A percentile compares a stretch with the other conserved stretches of the same genome.
These are phyloP conservation scores for Yamadazyma takamatsuzukensis DNA, from an alignment of 805 yeast species.

Conservation along the genomic window DNA sequence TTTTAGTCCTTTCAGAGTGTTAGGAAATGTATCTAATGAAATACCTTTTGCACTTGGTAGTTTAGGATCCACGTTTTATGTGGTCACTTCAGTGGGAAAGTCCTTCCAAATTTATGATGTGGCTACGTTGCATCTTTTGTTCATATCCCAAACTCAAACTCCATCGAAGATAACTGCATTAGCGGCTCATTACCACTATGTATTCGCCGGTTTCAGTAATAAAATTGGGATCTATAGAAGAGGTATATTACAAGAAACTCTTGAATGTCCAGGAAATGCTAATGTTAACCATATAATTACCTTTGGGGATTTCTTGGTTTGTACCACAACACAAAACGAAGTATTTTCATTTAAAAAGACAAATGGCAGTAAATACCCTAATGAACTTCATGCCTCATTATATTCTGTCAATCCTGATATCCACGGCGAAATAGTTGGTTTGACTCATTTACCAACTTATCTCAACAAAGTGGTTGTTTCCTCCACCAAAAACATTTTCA, in stretches of 20 bases:
- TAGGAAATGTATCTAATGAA: slow-evolving; percentile 87
- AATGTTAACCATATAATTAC: slow-evolving; percentile 49
- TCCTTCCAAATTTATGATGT: slow-evolving; percentile 93
- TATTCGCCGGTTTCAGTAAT: slow-evolving; percentile 71
- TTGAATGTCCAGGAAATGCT: slow-evolving; percentile 32
- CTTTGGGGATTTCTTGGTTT: slow-evolving; percentile 79
- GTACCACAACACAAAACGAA: slow-evolving; percentile 38
- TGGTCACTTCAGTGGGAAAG: slow-evolving; percentile 85
- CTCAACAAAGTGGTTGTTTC: slow-evolving; percentile 83
- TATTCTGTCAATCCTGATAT: slow-evolving; percentile 46
- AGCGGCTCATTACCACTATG: slow-evolving; percentile 78
- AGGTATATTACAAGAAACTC: slow-evolving; percentile 58
- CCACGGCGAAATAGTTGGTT: slow-evolving; percentile 67
- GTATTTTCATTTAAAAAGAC: slow-evolving; percentile 55
- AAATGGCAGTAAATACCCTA: slow-evolving; percentile 42
- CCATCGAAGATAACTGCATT: slow-evolving; percentile 64
- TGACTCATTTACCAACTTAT: slow-evolving; percentile 86
- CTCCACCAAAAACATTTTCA: slow-evolving; percentile 57
- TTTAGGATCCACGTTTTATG: slow-evolving; percentile 80
- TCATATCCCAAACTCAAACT: slow-evolving; percentile 81
- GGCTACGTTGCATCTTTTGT: slow-evolving; percentile 75
- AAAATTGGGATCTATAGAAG: slow-evolving; percentile 76
- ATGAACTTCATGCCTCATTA: slow-evolving; percentile 67
- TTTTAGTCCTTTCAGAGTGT: slow-evolving; percentile 78
- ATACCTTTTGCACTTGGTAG: slow-evolving; percentile 86